Evolutionary conservation across 306 rosid species (phyloP).

Genomic region (Quercus dentata): DNA sequence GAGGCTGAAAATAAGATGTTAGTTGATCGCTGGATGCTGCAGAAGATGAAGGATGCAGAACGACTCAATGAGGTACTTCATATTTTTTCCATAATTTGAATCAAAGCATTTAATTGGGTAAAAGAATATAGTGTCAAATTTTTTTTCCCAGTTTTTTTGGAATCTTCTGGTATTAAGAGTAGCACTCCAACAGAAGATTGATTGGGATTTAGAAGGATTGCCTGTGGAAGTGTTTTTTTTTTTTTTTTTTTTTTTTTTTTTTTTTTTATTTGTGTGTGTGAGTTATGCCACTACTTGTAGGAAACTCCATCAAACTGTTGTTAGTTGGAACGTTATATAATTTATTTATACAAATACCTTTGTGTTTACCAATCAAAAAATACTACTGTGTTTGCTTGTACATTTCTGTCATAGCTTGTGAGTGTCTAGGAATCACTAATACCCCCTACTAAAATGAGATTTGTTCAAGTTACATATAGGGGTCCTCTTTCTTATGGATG

Average conservation of each 20-base stretch:
- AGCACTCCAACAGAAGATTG: not conserved
- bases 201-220: not conserved
- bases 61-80: slow-evolving; percentile 85
- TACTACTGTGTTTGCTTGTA: too few relatives aligned
- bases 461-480: too few relatives aligned
- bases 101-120: not conserved
- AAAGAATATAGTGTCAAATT: too few relatives aligned
- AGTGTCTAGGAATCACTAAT: not conserved
- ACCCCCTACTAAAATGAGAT: too few relatives aligned
- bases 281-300: not conserved
- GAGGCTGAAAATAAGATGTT: slow-evolving; percentile 92
- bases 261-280: not conserved
- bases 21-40: slow-evolving; percentile 94
- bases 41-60: slow-evolving; percentile 99
- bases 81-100: not conserved
- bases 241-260: not conserved
- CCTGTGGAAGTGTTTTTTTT: not conserved
- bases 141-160: not conserved
- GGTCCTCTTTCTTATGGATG: too few relatives aligned
- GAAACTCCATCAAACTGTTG: too few relatives aligned
- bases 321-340: too few relatives aligned
- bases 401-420: too few relatives aligned
- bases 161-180: not conserved
- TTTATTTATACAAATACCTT: too few relatives aligned
- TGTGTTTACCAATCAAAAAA: too few relatives aligned